Evolutionary conservation across 768 basidiomycete genomes (phyloP).

Genomic region (Tricholoma sp.): DNA sequence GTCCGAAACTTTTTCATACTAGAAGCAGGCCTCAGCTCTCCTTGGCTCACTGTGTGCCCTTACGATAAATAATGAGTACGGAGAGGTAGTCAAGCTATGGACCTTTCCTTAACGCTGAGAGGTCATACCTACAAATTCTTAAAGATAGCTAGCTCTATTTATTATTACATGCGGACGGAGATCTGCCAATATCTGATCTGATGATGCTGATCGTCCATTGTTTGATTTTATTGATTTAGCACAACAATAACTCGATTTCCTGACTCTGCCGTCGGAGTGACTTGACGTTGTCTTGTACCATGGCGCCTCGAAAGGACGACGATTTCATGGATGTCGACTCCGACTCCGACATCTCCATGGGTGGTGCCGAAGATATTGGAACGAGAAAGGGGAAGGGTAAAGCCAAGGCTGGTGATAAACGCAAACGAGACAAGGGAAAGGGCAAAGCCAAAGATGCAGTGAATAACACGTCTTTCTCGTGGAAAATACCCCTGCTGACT

Average conservation of each 20-base stretch:
- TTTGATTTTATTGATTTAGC: neutral
- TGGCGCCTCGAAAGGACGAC: constrained; percentile 31
- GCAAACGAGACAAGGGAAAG: constrained; percentile 33
- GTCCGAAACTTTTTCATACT: neutral
- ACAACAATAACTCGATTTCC: no score
- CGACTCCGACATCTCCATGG: constrained; percentile 67
- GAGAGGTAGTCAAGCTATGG: no score
- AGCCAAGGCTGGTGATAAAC: constrained; percentile 32
- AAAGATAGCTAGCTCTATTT: no score
- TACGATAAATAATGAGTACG: neutral
- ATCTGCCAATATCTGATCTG: no score
- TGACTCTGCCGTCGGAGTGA: no score
- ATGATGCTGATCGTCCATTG: neutral
- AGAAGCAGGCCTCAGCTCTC: neutral
- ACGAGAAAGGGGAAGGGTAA: constrained; percentile 37
- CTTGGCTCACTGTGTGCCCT: constrained; percentile 2
- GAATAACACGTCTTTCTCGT: constrained; percentile 9
- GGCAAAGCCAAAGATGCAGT: constrained; percentile 50
- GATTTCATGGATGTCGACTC: constrained; percentile 57
- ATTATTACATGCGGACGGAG: no score
- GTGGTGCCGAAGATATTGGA: constrained; percentile 40
- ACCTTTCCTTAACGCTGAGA: no score
- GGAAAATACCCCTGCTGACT: constrained; percentile 2
- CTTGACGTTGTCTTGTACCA: constrained; percentile 6
- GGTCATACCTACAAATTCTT: no score